Base-by-base conservation (phyloP, 2,329 filamentous ascomycete genomes). In the Fusarium transvaalense region DNA sequence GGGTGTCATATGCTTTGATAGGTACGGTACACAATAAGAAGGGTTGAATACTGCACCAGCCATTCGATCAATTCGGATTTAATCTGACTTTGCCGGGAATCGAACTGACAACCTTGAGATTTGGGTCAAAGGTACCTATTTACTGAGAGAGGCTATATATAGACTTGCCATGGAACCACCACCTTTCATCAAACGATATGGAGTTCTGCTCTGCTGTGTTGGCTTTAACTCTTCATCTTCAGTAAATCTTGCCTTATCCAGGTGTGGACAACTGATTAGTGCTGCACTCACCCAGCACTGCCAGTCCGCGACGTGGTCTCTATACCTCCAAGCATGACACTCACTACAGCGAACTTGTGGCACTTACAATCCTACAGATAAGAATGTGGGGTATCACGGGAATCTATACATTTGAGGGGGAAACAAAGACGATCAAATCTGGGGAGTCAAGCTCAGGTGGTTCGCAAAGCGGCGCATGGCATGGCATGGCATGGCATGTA, bases 351-450 rank as follows among this genome's bases (percentile, higher is more conserved):
- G 35, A 29, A 35, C 32, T 39, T 46, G 47, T 50, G 46, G 41
- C 31, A 19, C 37, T 31, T 31, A 47, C 41, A 27, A 54, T 34
- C 39, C 15, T 25, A 51, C 13, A 7, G 38, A 60, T 34, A 41
- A 47, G 34, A 31, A 37, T 46, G 51, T 37, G 51, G 48, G 54
- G 62, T 47, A 43, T 45, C 47, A 27, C 60, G 21, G 17, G 32
- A 50, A 32, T 21, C 12, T 39, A 39, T 32, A 31, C 23, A 64
- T 52, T 27, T 50, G 60, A 61, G 54, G 55, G 29, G 43, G 34
- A 17, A 45, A 64, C n/a, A 51, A 25, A 50, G 45, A 48, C n/a
- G 27, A 38, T 12, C 23, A 27, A 31, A 37, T 34, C 50, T 15
- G 27, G 37, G 21, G 27, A 29, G 41, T 21, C 34, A 51, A 38